Evolutionary conservation across 169 alveolate genomes (phyloP), one percentile per base, ranked within the genome.

Genomic region (Babesia gibsoni): DNA sequence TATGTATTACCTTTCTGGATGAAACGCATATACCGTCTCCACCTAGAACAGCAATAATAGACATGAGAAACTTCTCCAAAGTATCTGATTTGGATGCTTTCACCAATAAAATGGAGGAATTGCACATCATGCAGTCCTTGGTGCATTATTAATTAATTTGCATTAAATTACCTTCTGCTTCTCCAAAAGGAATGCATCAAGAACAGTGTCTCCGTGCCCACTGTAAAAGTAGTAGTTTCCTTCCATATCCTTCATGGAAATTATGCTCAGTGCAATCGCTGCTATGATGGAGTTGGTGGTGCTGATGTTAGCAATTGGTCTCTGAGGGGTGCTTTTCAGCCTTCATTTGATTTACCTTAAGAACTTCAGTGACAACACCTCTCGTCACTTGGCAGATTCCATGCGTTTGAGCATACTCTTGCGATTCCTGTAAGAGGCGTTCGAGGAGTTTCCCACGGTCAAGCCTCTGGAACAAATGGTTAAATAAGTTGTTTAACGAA

Each of bases 221-320:
- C 77, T 63, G 61, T 73, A 73, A 64, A 73, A 73, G 70, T 73
- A 73, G 63, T 63, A 73, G 77, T 73, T 73, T 6, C 18, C 25
- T 16, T n/a, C 36, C 7, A 32, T 8, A 18, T 61, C 59, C 42
- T 33, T 32, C 12, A 12, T 63, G 1, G 35, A 0, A 6, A 61
- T 37, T n/a, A 59, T 53, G 22, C 37, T 63, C 35, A 52, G 50
- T 22, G 64, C 52, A 1, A 73, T 18, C 4, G 84, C 57, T 3
- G 84, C 56, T n/a, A 73, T 30, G 45, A 73, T 59, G 37, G 69
- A 41, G 41, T 73, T 73, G 14, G 84, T 73, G 27, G 84, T 63
- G 29, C 39, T 27, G 9, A 73, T 25, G 57, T 73, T 73, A 27
- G 49, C 33, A 7, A 22, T 33, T 18, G 35, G 27, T 2, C 41